Base-by-base conservation (phyloP, 768 basidiomycete species). In the Cubamyces sp. region DNA sequence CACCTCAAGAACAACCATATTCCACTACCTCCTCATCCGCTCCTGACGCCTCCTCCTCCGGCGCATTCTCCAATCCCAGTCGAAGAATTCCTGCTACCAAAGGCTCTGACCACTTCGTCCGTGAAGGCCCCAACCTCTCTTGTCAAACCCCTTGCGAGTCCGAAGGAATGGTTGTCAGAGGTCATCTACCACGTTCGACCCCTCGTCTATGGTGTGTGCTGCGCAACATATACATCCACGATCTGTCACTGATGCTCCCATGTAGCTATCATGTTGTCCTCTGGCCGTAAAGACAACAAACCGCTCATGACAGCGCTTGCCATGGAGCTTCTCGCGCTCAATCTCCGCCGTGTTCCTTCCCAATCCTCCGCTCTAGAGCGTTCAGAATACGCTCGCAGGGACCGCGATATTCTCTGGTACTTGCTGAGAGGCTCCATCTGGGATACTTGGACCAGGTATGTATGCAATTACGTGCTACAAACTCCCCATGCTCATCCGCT, bases 341-440 rank as follows among this genome's bases (percentile, higher is more conserved):
- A 81, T 71, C 76, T 96, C 30, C 88, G 95, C 19, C 81, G 92
- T 23, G 76, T 77, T 19, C 86, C 90, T 3, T 78, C 86, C 7
- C 75, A 84, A 1, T 87, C 87, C 47, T 82, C 86, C 19, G 65
- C 79, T 5, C 77, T 92, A 39, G 90, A 93, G 73, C 82, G 89
- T 51, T 75, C 84, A 15, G 94, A 96, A 70, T 91, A 96, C 68
- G 90, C 92, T 15, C 82, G 84, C 56, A 80, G 93, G 67, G 95
- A 97, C 73, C 82, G 87, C 54, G 89, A 92, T 67, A 81, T 96
- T 64, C 70, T 90, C 11, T 92, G 89, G 87, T 94, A 94, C 71
- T 81, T 96, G 46, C 75, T 96, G 63, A 87, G 92, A 43, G 94
- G 94, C 19, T 86, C 90, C 19, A 84, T 96, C 54, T 97, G 95